phyloP scores from a whole-genome alignment of 129 eudicot species.

The Escallonia herrerae region DNA sequence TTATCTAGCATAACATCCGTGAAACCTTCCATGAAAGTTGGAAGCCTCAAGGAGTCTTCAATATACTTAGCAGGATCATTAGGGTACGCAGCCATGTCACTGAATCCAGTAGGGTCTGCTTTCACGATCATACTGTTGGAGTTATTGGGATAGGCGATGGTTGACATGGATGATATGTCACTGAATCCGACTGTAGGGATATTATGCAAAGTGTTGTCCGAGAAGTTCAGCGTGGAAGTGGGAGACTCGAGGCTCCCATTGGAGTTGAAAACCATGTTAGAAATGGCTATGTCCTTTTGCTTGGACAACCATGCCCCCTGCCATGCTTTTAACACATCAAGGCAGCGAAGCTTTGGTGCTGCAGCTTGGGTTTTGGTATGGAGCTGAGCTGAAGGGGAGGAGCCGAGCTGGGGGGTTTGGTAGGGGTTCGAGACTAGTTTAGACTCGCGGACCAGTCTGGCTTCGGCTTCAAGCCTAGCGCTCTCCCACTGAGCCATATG shows the following conservation, averaged over 20 bases:
- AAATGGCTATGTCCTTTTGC: not conserved
- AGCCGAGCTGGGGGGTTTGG: constrained; percentile 7
- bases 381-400: constrained; percentile 15
- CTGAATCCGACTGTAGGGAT: constrained; percentile 12
- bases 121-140: too few species aligned
- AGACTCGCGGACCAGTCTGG: constrained; percentile 58
- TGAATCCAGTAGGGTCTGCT: constrained; percentile 1
- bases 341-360: constrained; percentile 31
- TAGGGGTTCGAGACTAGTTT: constrained; percentile 8
- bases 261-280: constrained; percentile 13
- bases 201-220: constrained; percentile 5
- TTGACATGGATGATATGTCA: constrained; percentile 3
- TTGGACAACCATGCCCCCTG: constrained; percentile 38
- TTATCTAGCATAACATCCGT: constrained; percentile 9
- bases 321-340: constrained; percentile 68
- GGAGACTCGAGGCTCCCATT: constrained; percentile 47
- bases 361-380: constrained; percentile 8
- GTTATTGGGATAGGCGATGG: too few species aligned
- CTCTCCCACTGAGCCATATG: constrained; percentile 94
- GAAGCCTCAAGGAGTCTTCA: constrained; percentile 6
- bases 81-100: constrained; percentile 8
- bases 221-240: constrained; percentile 40
- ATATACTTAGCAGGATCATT: constrained; percentile 22
- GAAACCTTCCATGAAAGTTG: constrained; percentile 12
- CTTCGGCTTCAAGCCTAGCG: constrained; percentile 76